These are phyloP conservation scores for Skeletonema marinoi DNA, from an alignment of 108 stramenopile genomes.

Conservation along the genomic window DNA sequence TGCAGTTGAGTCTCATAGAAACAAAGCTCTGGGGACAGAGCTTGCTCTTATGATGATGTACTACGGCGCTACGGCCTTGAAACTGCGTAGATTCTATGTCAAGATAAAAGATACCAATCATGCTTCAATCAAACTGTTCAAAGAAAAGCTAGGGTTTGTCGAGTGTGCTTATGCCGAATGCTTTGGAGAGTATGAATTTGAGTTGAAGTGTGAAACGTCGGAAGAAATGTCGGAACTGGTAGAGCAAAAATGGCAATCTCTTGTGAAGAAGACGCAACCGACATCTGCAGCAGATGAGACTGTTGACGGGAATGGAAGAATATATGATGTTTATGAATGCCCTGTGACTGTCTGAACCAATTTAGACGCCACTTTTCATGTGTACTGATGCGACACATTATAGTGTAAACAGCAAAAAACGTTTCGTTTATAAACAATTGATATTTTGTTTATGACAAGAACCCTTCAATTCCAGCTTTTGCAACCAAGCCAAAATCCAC, in stretches of 20 bases:
- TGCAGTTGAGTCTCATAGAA: slow-evolving; percentile 66
- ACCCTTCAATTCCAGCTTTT: slow-evolving; percentile 45
- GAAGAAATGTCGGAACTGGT: slow-evolving; percentile 24
- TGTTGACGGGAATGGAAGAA: background rate
- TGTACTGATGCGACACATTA: no score
- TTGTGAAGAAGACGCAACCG: background rate
- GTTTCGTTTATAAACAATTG: no score
- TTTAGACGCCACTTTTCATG: background rate
- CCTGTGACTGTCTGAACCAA: slow-evolving; percentile 8
- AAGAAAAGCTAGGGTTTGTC: slow-evolving; percentile 73
- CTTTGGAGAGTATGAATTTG: slow-evolving; percentile 91
- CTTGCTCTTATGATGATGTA: slow-evolving; percentile 83
- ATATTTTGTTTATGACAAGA: slow-evolving; percentile 20
- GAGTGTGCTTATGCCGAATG: slow-evolving; percentile 87
- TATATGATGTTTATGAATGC: slow-evolving; percentile 27
- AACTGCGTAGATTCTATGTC: slow-evolving; percentile 82
- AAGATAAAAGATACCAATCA: slow-evolving; percentile 92
- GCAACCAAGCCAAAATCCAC: slow-evolving; percentile 51
- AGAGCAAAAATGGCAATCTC: slow-evolving; percentile 21
- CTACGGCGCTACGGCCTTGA: slow-evolving; percentile 64
- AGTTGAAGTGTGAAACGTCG: slow-evolving; percentile 40
- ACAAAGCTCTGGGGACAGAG: slow-evolving; percentile 80
- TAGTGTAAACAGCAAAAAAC: no score
- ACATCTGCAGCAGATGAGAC: background rate
- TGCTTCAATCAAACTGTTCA: slow-evolving; percentile 77